phyloP scores from a whole-genome alignment of 2,329 filamentous ascomycete species.

The Pseudofabraea citricarpa region DNA sequence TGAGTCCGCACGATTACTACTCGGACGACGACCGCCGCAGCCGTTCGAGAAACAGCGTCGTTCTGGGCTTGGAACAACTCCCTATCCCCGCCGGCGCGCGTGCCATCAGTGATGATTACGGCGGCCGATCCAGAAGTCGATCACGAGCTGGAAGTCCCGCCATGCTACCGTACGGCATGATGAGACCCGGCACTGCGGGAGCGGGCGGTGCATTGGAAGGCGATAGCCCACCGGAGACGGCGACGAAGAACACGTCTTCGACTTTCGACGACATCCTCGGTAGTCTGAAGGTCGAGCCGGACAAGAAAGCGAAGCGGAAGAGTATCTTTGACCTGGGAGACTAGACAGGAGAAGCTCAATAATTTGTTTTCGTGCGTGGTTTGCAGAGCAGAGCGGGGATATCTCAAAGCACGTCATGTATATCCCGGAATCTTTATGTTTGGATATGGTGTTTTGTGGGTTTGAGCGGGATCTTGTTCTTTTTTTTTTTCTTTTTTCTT shows the following conservation, averaged over 20 bases:
- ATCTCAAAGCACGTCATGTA: not conserved
- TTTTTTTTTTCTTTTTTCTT: no score
- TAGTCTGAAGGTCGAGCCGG: not conserved
- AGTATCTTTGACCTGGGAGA: not conserved
- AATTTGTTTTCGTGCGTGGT: no score
- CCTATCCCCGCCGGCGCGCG: conserved; percentile 13
- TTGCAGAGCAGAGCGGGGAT: not conserved
- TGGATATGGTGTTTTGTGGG: not conserved
- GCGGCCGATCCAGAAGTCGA: not conserved
- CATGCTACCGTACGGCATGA: not conserved
- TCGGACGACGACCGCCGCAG: conserved; percentile 1
- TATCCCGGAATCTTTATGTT: not conserved
- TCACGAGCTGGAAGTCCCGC: not conserved
- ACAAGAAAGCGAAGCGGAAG: not conserved
- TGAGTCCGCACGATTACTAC: conserved; percentile 1
- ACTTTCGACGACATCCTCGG: conserved; percentile 4
- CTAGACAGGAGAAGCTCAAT: not conserved
- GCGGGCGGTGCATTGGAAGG: not conserved
- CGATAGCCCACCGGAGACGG: not conserved
- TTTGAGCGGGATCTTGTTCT: not conserved
- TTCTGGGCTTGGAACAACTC: conserved; percentile 23
- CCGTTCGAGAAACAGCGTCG: conserved; percentile 20
- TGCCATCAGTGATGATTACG: not conserved
- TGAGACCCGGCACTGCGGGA: not conserved
- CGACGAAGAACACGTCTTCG: not conserved